A percentile compares a stretch with the other conserved stretches of the same genome.
phyloP scores from a whole-genome alignment of 2,329 filamentous ascomycete species.

The Alternaria sp. region DNA sequence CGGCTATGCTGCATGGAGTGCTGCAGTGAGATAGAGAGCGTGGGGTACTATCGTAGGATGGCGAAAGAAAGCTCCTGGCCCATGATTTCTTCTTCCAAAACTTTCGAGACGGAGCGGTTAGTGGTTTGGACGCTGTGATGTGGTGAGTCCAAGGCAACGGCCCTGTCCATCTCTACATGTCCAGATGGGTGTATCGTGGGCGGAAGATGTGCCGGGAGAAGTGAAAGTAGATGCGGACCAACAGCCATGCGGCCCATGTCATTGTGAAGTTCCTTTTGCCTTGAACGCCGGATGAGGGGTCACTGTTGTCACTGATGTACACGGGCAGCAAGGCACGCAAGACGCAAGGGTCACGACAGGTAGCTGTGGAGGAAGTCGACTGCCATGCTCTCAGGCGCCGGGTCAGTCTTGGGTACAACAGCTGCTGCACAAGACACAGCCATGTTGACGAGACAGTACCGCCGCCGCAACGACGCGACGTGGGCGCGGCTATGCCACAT shows the following conservation, averaged over 20 bases:
- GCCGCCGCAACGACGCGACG: slow-evolving; percentile 6
- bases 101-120: neutral
- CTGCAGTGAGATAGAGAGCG: neutral
- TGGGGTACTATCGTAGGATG: neutral
- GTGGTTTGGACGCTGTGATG: neutral
- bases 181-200: slow-evolving; percentile 1
- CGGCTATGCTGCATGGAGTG: neutral
- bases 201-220: neutral
- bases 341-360: neutral
- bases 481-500: slow-evolving; percentile 8
- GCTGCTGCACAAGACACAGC: neutral
- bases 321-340: neutral
- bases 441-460: neutral
- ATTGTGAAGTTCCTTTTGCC: slow-evolving; percentile 9
- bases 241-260: slow-evolving; percentile 2
- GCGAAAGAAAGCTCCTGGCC: neutral
- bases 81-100: neutral
- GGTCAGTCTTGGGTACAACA: neutral
- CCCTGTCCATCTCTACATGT: neutral
- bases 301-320: neutral
- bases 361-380: no score
- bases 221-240: neutral
- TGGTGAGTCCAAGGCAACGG: neutral
- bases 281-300: neutral
- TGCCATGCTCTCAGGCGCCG: neutral